Base-by-base conservation (phyloP, 1,139 yeast genomes). In the Citeromyces hawaiiensis region DNA sequence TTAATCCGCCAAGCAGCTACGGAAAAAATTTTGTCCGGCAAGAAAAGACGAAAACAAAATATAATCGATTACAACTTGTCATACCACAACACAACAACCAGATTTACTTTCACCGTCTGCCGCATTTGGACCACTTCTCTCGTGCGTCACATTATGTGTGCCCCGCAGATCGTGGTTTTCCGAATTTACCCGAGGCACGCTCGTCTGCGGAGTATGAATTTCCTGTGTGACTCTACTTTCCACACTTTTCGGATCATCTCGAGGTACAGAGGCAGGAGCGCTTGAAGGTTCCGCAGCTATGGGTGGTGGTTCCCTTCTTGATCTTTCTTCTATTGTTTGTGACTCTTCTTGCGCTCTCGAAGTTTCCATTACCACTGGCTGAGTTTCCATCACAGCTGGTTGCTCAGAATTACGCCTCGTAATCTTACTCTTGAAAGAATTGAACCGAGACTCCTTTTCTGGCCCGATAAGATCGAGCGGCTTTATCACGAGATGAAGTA, bases 401-500 rank as follows among this genome's bases (percentile, higher is more conserved):
- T 23, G 27, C 10, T 30, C 34, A 14, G 15, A 14, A 7, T 16
- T 13, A 7, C 17, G 15, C 13, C 17, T 30, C 17, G 16, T 10
- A 30, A 30, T 7, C 17, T 30, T 30, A 8, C 17, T 14, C 13
- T 30, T 30, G 17, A 30, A 30, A 7, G 34, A 14, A 16, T 13
- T 30, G 17, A 30, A 16, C 13, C 34, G 7, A 7, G 34, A 30
- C 34, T 30, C 34, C 17, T 30, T 30, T 4, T 16, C 34, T 3
- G 34, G 17, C 15, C 34, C 34, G 9, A 36, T 11, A 39, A 45
- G 46, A 8, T 52, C 56, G 6, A 43, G 15, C 2, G 56, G 54
- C 41, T 47, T 53, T 14, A 54, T 43, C 1, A 53, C 36, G 6
- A 54, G 38, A 38, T 54, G 59, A 4, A 54, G 29, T 1, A 52